These are phyloP conservation scores for Chloris gayana DNA, from an alignment of 176 grass and related monocot species.

Conservation along the genomic window DNA sequence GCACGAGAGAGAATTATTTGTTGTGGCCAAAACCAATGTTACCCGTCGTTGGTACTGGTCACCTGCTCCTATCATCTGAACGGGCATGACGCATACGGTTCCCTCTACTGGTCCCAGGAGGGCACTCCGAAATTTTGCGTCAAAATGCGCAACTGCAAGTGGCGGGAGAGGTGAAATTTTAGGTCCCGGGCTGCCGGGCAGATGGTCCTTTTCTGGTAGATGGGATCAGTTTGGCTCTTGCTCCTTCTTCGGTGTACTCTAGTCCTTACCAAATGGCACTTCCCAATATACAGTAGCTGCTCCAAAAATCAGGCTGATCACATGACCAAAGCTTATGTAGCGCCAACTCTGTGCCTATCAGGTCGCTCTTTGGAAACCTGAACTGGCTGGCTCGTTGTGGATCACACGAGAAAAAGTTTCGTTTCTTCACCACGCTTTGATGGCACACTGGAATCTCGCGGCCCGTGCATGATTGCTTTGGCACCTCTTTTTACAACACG, in stretches of 20 bases:
- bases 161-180: not conserved
- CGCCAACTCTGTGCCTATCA: not conserved
- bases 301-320: not conserved
- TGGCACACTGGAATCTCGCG: not conserved
- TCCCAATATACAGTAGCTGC: not conserved
- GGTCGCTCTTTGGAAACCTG: not conserved
- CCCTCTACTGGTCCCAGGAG: not conserved
- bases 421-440: not conserved
- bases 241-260: not conserved
- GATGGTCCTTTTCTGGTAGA: not conserved
- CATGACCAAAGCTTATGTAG: not conserved
- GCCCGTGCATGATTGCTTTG: not conserved
- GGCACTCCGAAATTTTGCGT: too few relatives aligned
- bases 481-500: not conserved
- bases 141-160: too few relatives aligned
- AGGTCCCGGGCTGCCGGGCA: not conserved
- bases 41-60: not conserved
- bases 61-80: not conserved
- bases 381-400: not conserved
- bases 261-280: constrained; percentile 6
- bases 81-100: not conserved
- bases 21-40: not conserved
- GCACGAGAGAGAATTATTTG: not conserved
- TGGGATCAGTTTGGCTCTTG: not conserved
- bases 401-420: not conserved